Evolutionary conservation across 2,329 filamentous ascomycete species (phyloP).

Genomic region (Scorias spongiosa): DNA sequence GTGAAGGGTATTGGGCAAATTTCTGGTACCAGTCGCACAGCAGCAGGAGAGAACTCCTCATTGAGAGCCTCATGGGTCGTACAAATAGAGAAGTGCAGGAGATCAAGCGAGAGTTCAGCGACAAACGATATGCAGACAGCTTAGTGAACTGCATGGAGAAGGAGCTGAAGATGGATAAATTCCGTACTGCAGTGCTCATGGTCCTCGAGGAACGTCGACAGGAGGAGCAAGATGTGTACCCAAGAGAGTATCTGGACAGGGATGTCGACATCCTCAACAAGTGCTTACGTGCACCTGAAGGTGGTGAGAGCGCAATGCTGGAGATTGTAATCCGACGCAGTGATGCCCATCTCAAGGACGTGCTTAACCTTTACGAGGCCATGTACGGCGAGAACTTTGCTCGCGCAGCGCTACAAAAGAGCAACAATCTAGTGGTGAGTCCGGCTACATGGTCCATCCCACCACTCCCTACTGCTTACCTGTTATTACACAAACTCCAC

Average conservation of each 20-base stretch:
- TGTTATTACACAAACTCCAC: too few species aligned
- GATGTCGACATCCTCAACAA: constrained; percentile 61
- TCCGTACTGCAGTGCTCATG: constrained; percentile 72
- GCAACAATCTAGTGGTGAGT: constrained; percentile 81
- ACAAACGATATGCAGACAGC: constrained; percentile 80
- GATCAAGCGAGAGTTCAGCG: constrained; percentile 79
- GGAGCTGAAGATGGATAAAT: constrained; percentile 91
- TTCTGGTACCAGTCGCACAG: constrained; percentile 90
- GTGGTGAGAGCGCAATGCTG: constrained; percentile 80
- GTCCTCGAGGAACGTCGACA: constrained; percentile 72
- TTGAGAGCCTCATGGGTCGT: constrained; percentile 83
- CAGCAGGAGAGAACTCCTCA: constrained; percentile 72
- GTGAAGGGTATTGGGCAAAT: constrained; percentile 94
- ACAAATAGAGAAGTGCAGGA: constrained; percentile 71
- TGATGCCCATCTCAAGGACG: constrained; percentile 66
- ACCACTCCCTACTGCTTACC: too few species aligned
- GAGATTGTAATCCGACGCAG: constrained; percentile 66
- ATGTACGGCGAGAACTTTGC: constrained; percentile 70
- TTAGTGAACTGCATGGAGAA: constrained; percentile 75
- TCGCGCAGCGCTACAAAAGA: constrained; percentile 72
- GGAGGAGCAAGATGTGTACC: constrained; percentile 54
- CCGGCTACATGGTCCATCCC: not conserved
- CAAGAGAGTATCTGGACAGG: constrained; percentile 40
- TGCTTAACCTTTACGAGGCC: constrained; percentile 61
- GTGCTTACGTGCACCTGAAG: constrained; percentile 53